phyloP scores from a whole-genome alignment of 2,329 filamentous ascomycete genomes.

The Aspergillus fischeri region DNA sequence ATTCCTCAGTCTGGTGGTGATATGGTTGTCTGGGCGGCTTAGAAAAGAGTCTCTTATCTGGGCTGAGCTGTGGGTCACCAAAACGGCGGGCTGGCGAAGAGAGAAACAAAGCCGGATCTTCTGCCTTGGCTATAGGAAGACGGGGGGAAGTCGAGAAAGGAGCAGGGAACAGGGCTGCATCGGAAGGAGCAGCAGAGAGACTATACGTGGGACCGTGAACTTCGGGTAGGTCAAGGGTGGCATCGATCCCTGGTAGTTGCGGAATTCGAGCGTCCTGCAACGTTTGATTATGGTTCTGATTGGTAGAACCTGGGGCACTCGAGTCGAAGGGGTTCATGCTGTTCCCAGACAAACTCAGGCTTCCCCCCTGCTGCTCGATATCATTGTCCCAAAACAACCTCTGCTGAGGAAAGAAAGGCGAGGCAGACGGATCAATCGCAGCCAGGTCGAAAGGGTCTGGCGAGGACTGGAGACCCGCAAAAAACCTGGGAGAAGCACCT shows the following conservation, averaged over 20 bases:
- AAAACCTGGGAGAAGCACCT: conserved; percentile 45
- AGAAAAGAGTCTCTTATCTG: conserved; percentile 23
- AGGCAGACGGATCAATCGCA: conserved; percentile 50
- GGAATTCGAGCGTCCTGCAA: conserved; percentile 26
- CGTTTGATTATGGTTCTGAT: conserved; percentile 9
- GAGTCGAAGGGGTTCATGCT: conserved; percentile 22
- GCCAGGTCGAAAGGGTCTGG: conserved; percentile 54
- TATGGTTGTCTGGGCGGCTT: conserved; percentile 41
- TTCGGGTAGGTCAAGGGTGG: conserved; percentile 31
- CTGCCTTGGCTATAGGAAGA: conserved; percentile 33
- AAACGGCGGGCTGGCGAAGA: conserved; percentile 48
- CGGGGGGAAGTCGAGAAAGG: conserved; percentile 46
- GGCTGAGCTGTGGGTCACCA: conserved; percentile 34
- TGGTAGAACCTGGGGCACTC: conserved; percentile 13
- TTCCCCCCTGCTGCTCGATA: conserved; percentile 22
- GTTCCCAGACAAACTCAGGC: conserved; percentile 14
- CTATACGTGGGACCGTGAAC: conserved; percentile 26
- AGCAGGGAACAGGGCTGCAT: conserved; percentile 38
- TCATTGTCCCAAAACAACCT: conserved; percentile 48
- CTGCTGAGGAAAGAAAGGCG: conserved; percentile 55
- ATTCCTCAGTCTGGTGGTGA: conserved; percentile 47
- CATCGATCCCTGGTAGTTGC: conserved; percentile 34
- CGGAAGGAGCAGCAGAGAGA: conserved; percentile 27
- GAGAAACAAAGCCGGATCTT: conserved; percentile 46
- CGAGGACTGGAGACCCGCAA: conserved; percentile 53